phyloP scores from a whole-genome alignment of 768 basidiomycete genomes.

The Agrocybe pediades region DNA sequence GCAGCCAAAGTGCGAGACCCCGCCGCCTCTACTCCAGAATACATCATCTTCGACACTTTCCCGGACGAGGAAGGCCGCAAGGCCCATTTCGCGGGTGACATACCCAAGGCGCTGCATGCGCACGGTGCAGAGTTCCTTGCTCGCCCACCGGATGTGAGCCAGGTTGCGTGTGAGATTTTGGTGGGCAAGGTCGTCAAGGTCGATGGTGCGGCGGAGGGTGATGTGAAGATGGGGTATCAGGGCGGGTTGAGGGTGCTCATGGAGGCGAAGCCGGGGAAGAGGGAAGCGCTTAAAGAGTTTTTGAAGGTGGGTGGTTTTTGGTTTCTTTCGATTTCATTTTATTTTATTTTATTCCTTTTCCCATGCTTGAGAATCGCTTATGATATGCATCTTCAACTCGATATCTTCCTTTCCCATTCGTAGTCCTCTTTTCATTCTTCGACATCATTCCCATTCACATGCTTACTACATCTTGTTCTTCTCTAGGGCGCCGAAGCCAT shows the following conservation, averaged over 20 bases:
- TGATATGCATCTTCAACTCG: neutral
- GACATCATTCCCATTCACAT: too few relatives aligned
- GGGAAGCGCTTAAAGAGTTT: conserved; percentile 34
- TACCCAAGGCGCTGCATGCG: conserved; percentile 34
- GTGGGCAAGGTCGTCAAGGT: conserved; percentile 29
- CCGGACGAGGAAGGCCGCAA: conserved; percentile 30
- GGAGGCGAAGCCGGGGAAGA: conserved; percentile 37
- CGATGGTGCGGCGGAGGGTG: conserved; percentile 12
- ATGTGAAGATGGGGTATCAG: conserved; percentile 25
- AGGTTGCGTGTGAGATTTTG: conserved; percentile 25
- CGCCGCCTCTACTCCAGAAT: conserved; percentile 24
- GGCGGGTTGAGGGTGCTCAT: conserved; percentile 34
- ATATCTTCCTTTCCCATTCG: too few relatives aligned
- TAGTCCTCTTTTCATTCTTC: too few relatives aligned
- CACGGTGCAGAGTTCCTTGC: conserved; percentile 31
- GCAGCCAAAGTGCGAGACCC: conserved; percentile 31
- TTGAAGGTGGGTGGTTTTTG: conserved; percentile 28
- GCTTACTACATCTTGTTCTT: neutral
- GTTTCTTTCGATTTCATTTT: neutral
- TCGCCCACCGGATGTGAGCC: conserved; percentile 26
- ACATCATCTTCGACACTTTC: conserved; percentile 43
- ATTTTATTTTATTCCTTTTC: neutral
- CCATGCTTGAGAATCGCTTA: neutral
- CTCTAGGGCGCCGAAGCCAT: conserved; percentile 31
- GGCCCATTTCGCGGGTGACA: conserved; percentile 35